Percentiles rank a stretch among this genome's conserved stretches.
These are phyloP conservation scores for Mallotus japonicus DNA, from an alignment of 441 rosid species.

Conservation along the genomic window DNA sequence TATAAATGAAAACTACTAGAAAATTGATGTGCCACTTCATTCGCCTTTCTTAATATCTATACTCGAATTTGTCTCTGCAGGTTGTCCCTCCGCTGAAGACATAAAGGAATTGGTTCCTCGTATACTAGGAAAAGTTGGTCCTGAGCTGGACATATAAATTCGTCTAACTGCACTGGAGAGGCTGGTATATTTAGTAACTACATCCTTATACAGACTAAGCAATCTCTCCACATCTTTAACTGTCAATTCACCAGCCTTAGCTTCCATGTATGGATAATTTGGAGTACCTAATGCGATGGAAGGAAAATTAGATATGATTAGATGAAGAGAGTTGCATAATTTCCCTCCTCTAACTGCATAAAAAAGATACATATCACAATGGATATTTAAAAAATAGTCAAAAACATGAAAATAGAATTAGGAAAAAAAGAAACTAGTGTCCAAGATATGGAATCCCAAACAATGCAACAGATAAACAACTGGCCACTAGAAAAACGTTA, in stretches of 20 bases:
- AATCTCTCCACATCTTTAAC: slow-evolving; percentile 47
- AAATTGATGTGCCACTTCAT: slow-evolving; percentile 18
- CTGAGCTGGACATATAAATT: slow-evolving; percentile 24
- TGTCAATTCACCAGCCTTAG: slow-evolving; percentile 41
- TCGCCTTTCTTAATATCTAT: slow-evolving; percentile 3
- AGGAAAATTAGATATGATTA: slow-evolving; percentile 7
- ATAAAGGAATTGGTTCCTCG: slow-evolving; percentile 17
- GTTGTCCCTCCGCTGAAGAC: slow-evolving; percentile 10
- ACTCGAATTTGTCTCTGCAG: slow-evolving; percentile 1
- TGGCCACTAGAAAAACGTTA: background rate
- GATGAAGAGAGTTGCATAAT: background rate
- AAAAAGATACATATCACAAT: background rate
- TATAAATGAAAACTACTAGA: background rate
- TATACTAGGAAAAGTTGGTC: slow-evolving; percentile 3
- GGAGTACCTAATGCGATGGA: slow-evolving; percentile 30
- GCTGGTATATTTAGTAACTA: slow-evolving; percentile 44
- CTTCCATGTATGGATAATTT: slow-evolving; percentile 49
- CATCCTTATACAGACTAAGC: slow-evolving; percentile 50
- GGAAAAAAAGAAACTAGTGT: background rate
- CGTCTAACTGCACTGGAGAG: slow-evolving; percentile 36
- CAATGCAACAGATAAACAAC: background rate
- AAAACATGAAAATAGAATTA: background rate
- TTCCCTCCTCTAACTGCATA: background rate
- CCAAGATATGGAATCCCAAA: background rate
- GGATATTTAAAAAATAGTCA: background rate